phyloP scores from a whole-genome alignment of 1,284 basidiomycete species.

The Ganoderma boninense region DNA sequence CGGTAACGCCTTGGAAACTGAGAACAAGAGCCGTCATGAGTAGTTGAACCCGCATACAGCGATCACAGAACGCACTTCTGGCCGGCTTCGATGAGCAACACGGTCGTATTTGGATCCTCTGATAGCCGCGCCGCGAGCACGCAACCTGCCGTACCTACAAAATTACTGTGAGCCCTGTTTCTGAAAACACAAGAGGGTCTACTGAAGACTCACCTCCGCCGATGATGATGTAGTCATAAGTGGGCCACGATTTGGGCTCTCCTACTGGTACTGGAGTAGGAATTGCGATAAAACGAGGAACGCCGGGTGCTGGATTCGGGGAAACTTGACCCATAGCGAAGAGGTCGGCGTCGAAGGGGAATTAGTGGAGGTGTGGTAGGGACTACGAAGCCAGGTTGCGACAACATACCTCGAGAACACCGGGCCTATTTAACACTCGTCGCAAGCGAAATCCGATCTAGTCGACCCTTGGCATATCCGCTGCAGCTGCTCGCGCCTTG shows the following conservation, averaged over 20 bases:
- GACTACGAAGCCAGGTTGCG: not conserved
- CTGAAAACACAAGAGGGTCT: too few species aligned
- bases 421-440: not conserved
- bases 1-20: not conserved
- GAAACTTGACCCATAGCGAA: not conserved
- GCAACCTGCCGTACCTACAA: conserved; percentile 22
- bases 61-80: not conserved
- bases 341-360: not conserved
- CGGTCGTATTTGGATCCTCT: conserved; percentile 10
- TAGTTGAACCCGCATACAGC: not conserved
- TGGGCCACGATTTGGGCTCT: conserved; percentile 1
- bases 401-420: not conserved
- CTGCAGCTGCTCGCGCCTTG: not conserved
- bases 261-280: not conserved
- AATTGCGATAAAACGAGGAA: conserved; percentile 3
- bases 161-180: not conserved
- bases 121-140: conserved; percentile 18
- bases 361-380: not conserved
- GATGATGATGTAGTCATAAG: conserved; percentile 4
- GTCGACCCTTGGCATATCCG: not conserved
- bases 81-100: conserved; percentile 17
- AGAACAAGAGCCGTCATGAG: too few species aligned
- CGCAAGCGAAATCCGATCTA: not conserved
- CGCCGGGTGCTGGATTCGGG: not conserved
- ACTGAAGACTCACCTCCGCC: not conserved